A percentile compares a stretch with the other conserved stretches of the same genome.
These are phyloP conservation scores for California macrophylla DNA, from an alignment of 441 rosid genomes.

Conservation along the genomic window DNA sequence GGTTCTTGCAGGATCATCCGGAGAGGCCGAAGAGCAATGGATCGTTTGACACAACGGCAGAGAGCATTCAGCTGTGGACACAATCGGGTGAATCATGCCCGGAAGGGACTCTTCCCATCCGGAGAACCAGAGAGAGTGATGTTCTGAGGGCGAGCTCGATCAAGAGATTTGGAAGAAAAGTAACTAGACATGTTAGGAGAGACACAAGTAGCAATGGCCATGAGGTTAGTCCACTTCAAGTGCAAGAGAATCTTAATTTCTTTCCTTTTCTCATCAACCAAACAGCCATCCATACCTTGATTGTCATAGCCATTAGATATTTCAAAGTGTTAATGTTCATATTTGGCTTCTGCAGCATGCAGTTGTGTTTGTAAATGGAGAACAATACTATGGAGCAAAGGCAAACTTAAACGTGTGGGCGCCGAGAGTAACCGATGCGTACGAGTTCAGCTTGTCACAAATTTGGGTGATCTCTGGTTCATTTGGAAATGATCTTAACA, in stretches of 20 bases:
- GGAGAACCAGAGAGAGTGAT: slow-evolving; percentile 46
- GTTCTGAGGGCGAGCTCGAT: slow-evolving; percentile 42
- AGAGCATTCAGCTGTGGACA: slow-evolving; percentile 47
- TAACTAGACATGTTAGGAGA: slow-evolving; percentile 33
- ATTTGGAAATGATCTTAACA: slow-evolving; percentile 55
- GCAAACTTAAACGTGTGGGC: slow-evolving; percentile 60
- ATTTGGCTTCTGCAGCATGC: slow-evolving; percentile 42
- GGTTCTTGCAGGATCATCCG: slow-evolving; percentile 36
- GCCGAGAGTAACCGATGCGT: slow-evolving; percentile 41
- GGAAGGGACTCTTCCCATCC: slow-evolving; percentile 51
- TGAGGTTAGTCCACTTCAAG: too few relatives aligned
- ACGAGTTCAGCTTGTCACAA: slow-evolving; percentile 62
- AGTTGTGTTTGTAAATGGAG: slow-evolving; percentile 54
- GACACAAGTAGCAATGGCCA: slow-evolving; percentile 55
- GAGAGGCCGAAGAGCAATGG: slow-evolving; percentile 34
- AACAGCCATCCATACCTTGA: background rate
- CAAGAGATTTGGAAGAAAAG: slow-evolving; percentile 43
- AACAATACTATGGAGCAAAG: slow-evolving; percentile 58
- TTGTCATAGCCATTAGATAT: too few relatives aligned
- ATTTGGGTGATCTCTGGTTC: slow-evolving; percentile 68
- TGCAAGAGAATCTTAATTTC: too few relatives aligned
- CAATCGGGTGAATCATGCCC: slow-evolving; percentile 55
- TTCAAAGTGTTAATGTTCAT: background rate
- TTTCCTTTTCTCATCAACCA: background rate
- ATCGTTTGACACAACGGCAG: slow-evolving; percentile 18